A percentile compares a stretch with the other conserved stretches of the same genome.
phyloP scores from a whole-genome alignment of 2,329 filamentous ascomycete genomes.

The Pseudopyricularia cyperi region DNA sequence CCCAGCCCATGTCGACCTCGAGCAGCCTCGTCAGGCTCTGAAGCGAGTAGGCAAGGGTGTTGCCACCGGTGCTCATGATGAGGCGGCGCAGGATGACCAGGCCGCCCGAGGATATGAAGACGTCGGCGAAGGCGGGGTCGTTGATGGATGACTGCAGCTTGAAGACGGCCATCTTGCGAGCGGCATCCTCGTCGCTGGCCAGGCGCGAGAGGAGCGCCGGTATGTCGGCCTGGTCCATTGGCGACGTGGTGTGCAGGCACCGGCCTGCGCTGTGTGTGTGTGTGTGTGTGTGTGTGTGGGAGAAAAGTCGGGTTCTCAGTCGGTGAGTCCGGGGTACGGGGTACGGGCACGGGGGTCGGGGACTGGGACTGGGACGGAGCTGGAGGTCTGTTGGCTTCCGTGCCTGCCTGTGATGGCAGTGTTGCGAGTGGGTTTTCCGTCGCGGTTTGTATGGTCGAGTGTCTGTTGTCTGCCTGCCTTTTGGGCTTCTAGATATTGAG shows the following conservation, averaged over 20 bases:
- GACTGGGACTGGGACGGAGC: no score
- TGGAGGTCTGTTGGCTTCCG: no score
- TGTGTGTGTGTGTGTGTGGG: no score
- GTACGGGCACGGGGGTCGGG: not conserved
- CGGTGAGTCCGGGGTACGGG: not conserved
- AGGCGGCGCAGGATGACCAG: constrained; percentile 69
- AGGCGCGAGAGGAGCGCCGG: constrained; percentile 51
- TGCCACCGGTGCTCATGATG: constrained; percentile 75
- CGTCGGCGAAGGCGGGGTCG: constrained; percentile 90
- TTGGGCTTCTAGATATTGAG: no score
- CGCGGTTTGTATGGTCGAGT: no score
- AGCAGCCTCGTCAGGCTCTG: constrained; percentile 78
- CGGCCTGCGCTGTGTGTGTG: no score
- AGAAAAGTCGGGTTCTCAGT: not conserved
- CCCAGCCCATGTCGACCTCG: constrained; percentile 97
- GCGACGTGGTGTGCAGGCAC: constrained; percentile 5
- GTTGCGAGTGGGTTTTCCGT: no score
- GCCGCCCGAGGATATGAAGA: constrained; percentile 85
- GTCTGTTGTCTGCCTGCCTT: no score
- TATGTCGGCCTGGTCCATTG: constrained; percentile 57
- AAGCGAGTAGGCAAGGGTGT: constrained; percentile 89
- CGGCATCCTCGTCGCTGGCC: constrained; percentile 67
- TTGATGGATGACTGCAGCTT: constrained; percentile 92
- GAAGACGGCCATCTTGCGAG: constrained; percentile 97
- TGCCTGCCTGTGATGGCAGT: no score